Evolutionary conservation across 768 basidiomycete species (phyloP), one percentile per base, ranked within the genome.

Genomic region (Lentinula sp.): DNA sequence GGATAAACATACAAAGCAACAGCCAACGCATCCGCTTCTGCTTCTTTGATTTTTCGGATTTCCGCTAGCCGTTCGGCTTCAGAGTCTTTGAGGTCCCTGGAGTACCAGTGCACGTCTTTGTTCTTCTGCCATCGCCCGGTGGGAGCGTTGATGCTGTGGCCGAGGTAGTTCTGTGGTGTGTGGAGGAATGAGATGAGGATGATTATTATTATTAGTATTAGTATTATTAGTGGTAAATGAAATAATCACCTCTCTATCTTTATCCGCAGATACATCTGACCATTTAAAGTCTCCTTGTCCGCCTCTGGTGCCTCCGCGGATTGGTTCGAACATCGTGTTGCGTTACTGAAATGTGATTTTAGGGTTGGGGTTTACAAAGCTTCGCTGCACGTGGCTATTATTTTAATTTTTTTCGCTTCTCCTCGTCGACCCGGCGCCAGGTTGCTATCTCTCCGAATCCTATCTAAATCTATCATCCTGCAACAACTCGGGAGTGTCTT

Each of bases 121-220:
- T 94, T 93, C 76, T 95, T 95, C 75, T 97, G 95, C 95, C 95
- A 98, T 51, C 95, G 80, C 1, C 95, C 95, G 1, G 92, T 92
- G 0, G 95, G 95, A 2, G 95, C 95, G 69, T 95, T 95, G 75
- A 97, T 85, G 57, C 91, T 91, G 71, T 96, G 93, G 4, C 95
- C 95, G 2, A 98, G 85, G 72, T 98, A 98, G 74, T 97, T 88
- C 89, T 98, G 68, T 35, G 63, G n/a, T n/a, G n/a, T n/a, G n/a
- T n/a, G n/a, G n/a, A n/a, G n/a, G n/a, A n/a, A n/a, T n/a, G n/a
- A n/a, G n/a, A n/a, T n/a, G n/a, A n/a, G n/a, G n/a, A n/a, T n/a
- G n/a, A n/a, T 23, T 23, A 23, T 1, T 23, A 23, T 23, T 23
- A 23, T 23, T 23, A 23, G 1, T 23, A 3, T 23, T 23, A 3